Evolutionary conservation across 1,284 basidiomycete species (phyloP), one percentile per base, ranked within the genome.

Genomic region (Tausonia pullulans): DNA sequence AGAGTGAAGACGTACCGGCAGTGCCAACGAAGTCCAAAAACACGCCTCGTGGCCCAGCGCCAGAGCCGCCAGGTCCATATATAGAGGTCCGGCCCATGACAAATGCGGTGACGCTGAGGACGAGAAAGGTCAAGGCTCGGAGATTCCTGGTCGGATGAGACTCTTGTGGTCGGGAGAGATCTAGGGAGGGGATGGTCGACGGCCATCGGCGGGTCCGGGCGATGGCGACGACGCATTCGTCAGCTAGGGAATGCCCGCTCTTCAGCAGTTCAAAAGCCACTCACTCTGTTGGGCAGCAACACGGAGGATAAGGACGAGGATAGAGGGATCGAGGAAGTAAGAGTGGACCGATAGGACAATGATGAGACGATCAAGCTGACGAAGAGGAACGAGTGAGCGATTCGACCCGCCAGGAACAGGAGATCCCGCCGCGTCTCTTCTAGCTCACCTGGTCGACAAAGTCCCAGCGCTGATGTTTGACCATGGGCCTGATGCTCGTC

Each of bases 301-400:
- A n/a, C 62, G 43, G 2, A 53, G 39, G 1, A 63, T 6, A 4
- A 63, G 57, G 5, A 63, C 41, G n/a, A 59, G 13, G 57, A 63
- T 46, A 2, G 50, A 45, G 1, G 62, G 62, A 16, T 63, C 50
- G 7, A 39, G 11, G 13, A 63, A 53, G 57, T 63, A 63, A 13
- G 56, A 40, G 45, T 53, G 59, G n/a, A 59, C 44, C 50, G 50
- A 53, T 16, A 63, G 57, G n/a, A 50, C 62, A 27, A 63, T 41
- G 51, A 59, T 48, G 27, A 58, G 41, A 16, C 57, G 54, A 53
- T 63, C 62, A 13, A 63, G 62, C 62, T 63, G 51, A 27, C n/a
- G 43, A 46, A 6, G 1, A 4, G 41, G 14, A 45, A 3, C 48
- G 41, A 10, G n/a, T 59, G 11, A 48, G 54, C 10, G 5, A 1